Conservation (phyloP, 2,329 filamentous ascomycete genomes). For the Fusarium mundagurra region DNA sequence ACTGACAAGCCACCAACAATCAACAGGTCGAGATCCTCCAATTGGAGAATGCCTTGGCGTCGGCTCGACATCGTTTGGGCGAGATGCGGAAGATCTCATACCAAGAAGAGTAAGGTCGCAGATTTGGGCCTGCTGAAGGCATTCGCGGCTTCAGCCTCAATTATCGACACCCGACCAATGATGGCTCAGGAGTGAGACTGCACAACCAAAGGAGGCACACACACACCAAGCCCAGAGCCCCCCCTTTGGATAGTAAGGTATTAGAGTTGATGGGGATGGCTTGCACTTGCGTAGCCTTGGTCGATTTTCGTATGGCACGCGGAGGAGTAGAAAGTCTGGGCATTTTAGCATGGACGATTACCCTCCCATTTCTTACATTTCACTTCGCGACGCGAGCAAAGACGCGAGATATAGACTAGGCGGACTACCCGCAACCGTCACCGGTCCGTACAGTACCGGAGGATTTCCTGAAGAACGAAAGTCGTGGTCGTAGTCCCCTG, state of each 20-base stretch:
- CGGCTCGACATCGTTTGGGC: slow-evolving; percentile 83
- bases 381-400: slow-evolving; percentile 1
- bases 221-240: not conserved
- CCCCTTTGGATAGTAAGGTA: not conserved
- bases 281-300: slow-evolving; percentile 10
- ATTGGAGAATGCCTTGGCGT: slow-evolving; percentile 84
- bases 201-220: not conserved
- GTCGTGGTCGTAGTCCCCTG: not conserved
- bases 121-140: not conserved
- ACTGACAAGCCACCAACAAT: slow-evolving; percentile 52
- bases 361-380: not conserved
- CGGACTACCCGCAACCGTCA: slow-evolving; percentile 4
- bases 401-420: not conserved
- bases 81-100: slow-evolving; percentile 99
- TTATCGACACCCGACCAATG: not conserved
- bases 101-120: slow-evolving; percentile 71
- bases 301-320: not conserved
- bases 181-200: not conserved
- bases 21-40: slow-evolving; percentile 93
- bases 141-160: slow-evolving; percentile 15
- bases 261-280: slow-evolving; percentile 9
- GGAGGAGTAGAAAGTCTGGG: not conserved
- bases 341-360: not conserved
- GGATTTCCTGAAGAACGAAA: not conserved
- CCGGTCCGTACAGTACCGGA: not conserved